These are phyloP conservation scores for Ustilago shanxiensis DNA, from an alignment of 1,284 basidiomycete species.

Conservation along the genomic window DNA sequence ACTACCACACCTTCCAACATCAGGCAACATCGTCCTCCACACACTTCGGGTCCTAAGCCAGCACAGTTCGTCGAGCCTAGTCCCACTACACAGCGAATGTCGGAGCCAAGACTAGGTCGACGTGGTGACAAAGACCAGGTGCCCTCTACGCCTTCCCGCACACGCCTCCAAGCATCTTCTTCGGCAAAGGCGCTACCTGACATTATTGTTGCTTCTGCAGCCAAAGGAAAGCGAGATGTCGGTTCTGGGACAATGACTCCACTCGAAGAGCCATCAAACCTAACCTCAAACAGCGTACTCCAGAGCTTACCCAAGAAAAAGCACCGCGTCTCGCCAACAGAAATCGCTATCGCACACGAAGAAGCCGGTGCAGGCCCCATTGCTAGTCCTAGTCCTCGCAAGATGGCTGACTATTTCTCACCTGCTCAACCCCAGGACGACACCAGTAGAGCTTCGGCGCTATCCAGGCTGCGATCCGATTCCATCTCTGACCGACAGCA, in stretches of 20 bases:
- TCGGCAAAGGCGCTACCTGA: neutral
- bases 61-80: slow-evolving; percentile 33
- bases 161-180: neutral
- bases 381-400: slow-evolving; percentile 44
- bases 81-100: slow-evolving; percentile 35
- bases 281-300: slow-evolving; percentile 8
- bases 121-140: slow-evolving; percentile 1
- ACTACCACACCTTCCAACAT: slow-evolving; percentile 33
- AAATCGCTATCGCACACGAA: slow-evolving; percentile 54
- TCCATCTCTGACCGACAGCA: slow-evolving; percentile 28
- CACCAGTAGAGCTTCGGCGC: neutral
- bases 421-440: neutral
- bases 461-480: slow-evolving; percentile 21
- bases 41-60: slow-evolving; percentile 44
- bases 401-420: slow-evolving; percentile 40
- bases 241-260: slow-evolving; percentile 11
- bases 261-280: slow-evolving; percentile 12
- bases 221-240: neutral
- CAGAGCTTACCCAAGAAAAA: slow-evolving; percentile 54
- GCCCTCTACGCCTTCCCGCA: slow-evolving; percentile 25
- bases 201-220: too few relatives aligned
- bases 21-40: slow-evolving; percentile 41
- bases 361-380: slow-evolving; percentile 49
- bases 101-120: slow-evolving; percentile 22
- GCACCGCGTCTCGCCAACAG: slow-evolving; percentile 39